A percentile compares a stretch with the other conserved stretches of the same genome.
Conservation (phyloP, 306 rosid species). For the Vigna reflexopilosa region DNA sequence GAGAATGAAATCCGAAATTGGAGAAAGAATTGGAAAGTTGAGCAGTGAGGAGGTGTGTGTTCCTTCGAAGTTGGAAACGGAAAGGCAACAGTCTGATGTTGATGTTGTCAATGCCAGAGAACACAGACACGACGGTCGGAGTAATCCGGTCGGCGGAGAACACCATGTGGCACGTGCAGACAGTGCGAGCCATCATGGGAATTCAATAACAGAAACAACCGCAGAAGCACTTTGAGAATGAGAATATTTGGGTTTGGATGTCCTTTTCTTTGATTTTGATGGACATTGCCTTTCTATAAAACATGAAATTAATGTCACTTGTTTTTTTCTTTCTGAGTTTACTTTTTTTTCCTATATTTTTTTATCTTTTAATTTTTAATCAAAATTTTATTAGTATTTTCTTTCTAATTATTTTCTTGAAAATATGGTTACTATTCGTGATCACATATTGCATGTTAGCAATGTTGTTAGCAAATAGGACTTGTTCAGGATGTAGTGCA, state of each 20-base stretch:
- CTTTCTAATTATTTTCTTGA: too few species aligned
- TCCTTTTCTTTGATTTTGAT: constrained; percentile 22
- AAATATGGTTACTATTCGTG: too few species aligned
- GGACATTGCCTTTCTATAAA: background rate
- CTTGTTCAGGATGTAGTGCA: too few species aligned
- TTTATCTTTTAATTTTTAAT: too few species aligned
- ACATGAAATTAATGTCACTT: background rate
- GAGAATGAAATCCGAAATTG: constrained; percentile 67
- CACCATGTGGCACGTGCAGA: constrained; percentile 66
- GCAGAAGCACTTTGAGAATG: background rate
- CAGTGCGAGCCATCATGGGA: constrained; percentile 59
- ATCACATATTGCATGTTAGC: too few species aligned
- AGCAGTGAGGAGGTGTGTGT: constrained; percentile 56
- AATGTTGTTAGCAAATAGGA: too few species aligned
- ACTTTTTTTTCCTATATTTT: too few species aligned
- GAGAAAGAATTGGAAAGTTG: constrained; percentile 65
- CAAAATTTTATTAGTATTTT: too few species aligned
- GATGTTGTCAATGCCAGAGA: constrained; percentile 42
- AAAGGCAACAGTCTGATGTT: constrained; percentile 46
- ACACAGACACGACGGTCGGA: constrained; percentile 44
- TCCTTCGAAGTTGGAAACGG: constrained; percentile 43
- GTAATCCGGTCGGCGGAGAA: constrained; percentile 54
- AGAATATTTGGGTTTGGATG: constrained; percentile 30
- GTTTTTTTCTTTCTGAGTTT: too few species aligned
- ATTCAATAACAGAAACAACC: background rate